Percentiles rank a stretch among this genome's conserved stretches.
Conservation (phyloP, 1,284 basidiomycete species). For the Laetiporus sulphureus region DNA sequence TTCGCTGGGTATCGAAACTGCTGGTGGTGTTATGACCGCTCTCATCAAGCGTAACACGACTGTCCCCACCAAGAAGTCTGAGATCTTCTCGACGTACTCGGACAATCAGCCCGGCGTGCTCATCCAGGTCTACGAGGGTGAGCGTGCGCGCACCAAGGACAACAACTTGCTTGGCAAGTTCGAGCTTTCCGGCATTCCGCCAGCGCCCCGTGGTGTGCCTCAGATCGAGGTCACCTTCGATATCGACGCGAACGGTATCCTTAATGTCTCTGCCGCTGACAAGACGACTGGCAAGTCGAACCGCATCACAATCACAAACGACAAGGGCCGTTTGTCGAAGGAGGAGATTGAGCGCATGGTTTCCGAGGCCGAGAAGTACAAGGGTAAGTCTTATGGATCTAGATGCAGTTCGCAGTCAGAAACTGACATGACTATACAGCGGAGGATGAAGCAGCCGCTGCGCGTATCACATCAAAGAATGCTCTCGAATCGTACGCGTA, state of each 20-base stretch:
- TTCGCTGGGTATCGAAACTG: conserved; percentile 97
- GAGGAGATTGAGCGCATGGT: conserved; percentile 99
- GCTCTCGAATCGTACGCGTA: conserved; percentile 91
- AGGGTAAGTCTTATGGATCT: conserved; percentile 38
- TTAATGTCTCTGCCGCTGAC: conserved; percentile 95
- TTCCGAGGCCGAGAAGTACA: conserved; percentile 89
- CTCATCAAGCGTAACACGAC: conserved; percentile 99
- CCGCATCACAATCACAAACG: conserved; percentile 96
- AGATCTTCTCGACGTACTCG: conserved; percentile 98
- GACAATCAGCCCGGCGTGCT: conserved; percentile 99
- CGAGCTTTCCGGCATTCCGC: conserved; percentile 95
- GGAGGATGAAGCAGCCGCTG: conserved; percentile 78
- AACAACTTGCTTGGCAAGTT: conserved; percentile 99
- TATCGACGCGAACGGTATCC: conserved; percentile 96
- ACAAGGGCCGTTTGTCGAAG: conserved; percentile 97
- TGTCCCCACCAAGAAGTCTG: conserved; percentile 98
- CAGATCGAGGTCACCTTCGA: conserved; percentile 99
- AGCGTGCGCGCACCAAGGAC: conserved; percentile 98
- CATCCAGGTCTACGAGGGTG: conserved; percentile 99
- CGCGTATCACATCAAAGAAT: conserved; percentile 87
- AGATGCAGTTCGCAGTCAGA: background rate
- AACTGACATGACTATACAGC: conserved; percentile 33
- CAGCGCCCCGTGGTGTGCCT: conserved; percentile 97
- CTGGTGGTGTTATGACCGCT: conserved; percentile 97
- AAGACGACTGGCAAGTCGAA: conserved; percentile 98